Evolutionary conservation across 371 early-diverging fungal genomes (phyloP), one percentile per base, ranked within the genome.

Genomic region (Gilbertella persicaria): DNA sequence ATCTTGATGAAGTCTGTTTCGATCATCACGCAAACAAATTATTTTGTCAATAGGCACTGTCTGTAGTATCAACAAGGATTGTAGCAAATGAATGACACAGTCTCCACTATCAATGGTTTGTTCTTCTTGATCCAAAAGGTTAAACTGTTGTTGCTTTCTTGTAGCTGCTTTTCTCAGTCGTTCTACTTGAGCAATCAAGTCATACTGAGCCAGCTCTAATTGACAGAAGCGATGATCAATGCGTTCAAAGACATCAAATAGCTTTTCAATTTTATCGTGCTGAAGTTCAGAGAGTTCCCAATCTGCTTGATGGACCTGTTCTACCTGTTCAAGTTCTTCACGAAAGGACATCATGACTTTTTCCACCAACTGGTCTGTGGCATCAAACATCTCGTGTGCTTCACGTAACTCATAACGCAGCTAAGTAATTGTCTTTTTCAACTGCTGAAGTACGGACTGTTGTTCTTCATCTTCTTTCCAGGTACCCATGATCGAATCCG

Each of bases 331-430:
- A 28, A 84, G 47, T 38, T 79, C 80, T 12, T 80, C 69, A 20
- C 79, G 75, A 30, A 82, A 84, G 29, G 71, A 67, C 30, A 75
- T 61, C 70, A 80, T 74, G 23, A 79, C 81, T 29, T 74, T 73
- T 45, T 77, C 78, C 9, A 73, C 71, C 16, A 78, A 65, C 29
- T 80, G 71, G 37, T 82, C 80, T 5, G 84, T 77, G 10, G 66
- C 61, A 58, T 78, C 79, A 60, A 84, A 68, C 66, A 84, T 77
- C 23, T 80, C 79, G 40, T 82, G 79, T 0, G 82, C 80, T 53
- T 80, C 78, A 20, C 74, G 71, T 8, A 84, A 57, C 30, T 84
- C 81, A 21, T 55, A 69, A 14, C 78, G 72, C n/a, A 82, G 55
- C 25, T 66, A 69, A 14, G 64, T 64, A 8, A 78, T 71, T 4